phyloP scores from a whole-genome alignment of 129 eudicot genomes.

The Saposhnikovia divaricata region DNA sequence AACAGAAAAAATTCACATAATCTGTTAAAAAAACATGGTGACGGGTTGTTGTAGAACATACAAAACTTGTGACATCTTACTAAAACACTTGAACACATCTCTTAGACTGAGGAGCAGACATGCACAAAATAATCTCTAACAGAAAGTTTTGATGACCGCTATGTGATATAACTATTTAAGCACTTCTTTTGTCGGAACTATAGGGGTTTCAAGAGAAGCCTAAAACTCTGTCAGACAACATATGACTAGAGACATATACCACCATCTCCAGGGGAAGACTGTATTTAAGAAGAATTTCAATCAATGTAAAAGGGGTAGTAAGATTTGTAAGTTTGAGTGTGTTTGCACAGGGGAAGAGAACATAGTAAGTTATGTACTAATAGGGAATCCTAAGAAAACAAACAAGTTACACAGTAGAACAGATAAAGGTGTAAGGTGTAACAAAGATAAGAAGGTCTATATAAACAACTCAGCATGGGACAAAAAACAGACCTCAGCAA shows the following conservation, averaged over 20 bases:
- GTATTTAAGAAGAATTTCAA: not conserved
- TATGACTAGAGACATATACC: not conserved
- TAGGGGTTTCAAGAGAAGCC: not conserved
- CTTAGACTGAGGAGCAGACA: not conserved
- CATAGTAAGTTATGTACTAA: not conserved
- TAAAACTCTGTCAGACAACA: not conserved
- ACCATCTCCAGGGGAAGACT: not conserved
- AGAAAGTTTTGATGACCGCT: not conserved
- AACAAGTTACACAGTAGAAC: not conserved
- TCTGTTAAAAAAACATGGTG: not conserved
- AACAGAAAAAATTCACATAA: not conserved
- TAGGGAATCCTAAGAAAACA: not conserved
- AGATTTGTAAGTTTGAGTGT: not conserved
- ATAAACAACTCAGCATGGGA: not conserved
- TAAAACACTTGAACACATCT: not conserved
- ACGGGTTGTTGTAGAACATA: not conserved
- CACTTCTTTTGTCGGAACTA: not conserved
- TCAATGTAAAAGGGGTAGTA: not conserved
- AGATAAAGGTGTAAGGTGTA: not conserved
- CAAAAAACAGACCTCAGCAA: constrained; percentile 43
- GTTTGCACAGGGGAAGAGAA: not conserved
- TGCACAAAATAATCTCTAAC: not conserved
- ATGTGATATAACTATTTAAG: not conserved
- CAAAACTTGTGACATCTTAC: too few species aligned
- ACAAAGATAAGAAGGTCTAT: not conserved